Conservation (phyloP, 2,329 filamentous ascomycete species). For the Teratosphaeria gauchensis region DNA sequence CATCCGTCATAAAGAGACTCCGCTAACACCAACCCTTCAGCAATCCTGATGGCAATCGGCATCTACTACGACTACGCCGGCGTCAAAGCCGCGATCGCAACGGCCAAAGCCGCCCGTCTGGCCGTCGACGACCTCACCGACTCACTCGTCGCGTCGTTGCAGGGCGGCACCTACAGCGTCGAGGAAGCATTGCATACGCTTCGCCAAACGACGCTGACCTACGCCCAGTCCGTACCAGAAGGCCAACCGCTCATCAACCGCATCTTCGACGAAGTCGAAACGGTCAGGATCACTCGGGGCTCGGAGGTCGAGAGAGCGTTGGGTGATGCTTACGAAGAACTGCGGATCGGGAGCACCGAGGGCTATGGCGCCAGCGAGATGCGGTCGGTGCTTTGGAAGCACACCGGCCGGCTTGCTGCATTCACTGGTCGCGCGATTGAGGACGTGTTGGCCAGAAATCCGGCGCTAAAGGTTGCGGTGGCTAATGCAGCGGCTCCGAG, state of each 20-base stretch:
- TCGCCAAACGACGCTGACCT: constrained; percentile 18
- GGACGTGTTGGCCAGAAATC: not conserved
- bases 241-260: constrained; percentile 18
- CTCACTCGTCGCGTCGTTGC: constrained; percentile 18
- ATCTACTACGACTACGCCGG: constrained; percentile 19
- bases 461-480: not conserved
- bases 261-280: constrained; percentile 17
- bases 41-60: constrained; percentile 16
- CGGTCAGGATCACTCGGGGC: constrained; percentile 15
- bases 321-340: constrained; percentile 12
- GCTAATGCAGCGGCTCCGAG: not conserved
- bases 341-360: not conserved
- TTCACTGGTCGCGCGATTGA: not conserved
- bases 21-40: not conserved
- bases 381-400: not conserved
- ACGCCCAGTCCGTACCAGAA: constrained; percentile 17
- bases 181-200: constrained; percentile 22
- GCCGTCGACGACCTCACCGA: constrained; percentile 20
- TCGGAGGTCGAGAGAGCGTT: constrained; percentile 17
- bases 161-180: constrained; percentile 20
- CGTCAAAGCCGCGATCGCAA: constrained; percentile 18
- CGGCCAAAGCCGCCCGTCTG: constrained; percentile 15
- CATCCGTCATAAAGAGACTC: not conserved
- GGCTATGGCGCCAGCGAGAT: not conserved
- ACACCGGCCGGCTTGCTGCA: not conserved